Evolutionary conservation across 352 stramenopile genomes (phyloP), one percentile per base, ranked within the genome.

Genomic region (Pythium volutum): DNA sequence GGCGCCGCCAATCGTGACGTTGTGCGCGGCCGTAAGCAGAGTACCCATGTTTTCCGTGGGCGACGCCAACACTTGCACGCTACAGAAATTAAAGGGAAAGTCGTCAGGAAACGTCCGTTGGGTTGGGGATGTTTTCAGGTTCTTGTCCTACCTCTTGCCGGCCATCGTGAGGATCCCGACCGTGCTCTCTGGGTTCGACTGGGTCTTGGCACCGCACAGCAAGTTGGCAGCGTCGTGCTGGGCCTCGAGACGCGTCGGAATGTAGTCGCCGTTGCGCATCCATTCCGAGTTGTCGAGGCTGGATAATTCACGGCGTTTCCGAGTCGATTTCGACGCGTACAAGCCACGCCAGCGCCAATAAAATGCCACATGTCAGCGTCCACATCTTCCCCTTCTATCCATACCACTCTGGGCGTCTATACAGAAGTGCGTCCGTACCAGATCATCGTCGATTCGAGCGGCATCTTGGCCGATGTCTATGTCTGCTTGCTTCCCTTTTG

Each of bases 191-290:
- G 97, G 97, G 76, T 99, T 99, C 33, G 85, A 89, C 70, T 99
- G 89, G 33, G 95, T 99, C 75, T 99, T 99, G 61, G 91, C 91
- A 18, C 93, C 95, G 55, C 97, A 98, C 26, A 99, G 77, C 43
- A 99, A 70, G 69, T 99, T 99, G 31, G 96, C 96, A 7, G 97
- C 97, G 77, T 99, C 98, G 68, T 98, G 88, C 73, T 99, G 97
- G 6, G 97, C 96, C 67, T 99, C 96, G 52, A 99, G 80, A 54
- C 98, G 93, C 52, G 96, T 98, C 47, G 97, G 97, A 66, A 98
- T 91, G 85, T 99, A 99, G 78, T 99, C 98, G 42, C 97, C 97
- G 78, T 99, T 99, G 43, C 98, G 91, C 96, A 99, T 99, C 84
- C 89, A 98, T 75, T 99, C 95, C 63, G 94, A 98, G 73, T 97